Conservation (phyloP, 495 filamentous ascomycete species). For the Talaromyces proteolyticus region DNA sequence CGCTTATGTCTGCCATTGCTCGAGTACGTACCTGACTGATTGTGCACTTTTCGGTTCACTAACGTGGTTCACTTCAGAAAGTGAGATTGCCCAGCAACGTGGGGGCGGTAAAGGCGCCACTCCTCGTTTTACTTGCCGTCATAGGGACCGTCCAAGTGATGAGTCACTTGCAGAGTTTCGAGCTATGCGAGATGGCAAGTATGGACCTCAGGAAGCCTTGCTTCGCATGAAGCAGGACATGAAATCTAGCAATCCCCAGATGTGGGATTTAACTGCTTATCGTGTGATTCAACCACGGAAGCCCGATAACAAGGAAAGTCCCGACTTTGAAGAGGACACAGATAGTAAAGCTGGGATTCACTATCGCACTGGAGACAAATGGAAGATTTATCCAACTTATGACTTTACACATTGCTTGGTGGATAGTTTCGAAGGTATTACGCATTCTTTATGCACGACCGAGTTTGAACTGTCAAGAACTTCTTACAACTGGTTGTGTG, state of each 20-base stretch:
- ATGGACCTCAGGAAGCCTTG: slow-evolving; percentile 80
- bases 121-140: slow-evolving; percentile 68
- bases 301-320: background rate
- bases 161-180: slow-evolving; percentile 78
- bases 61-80: slow-evolving; percentile 26
- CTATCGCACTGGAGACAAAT: slow-evolving; percentile 65
- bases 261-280: slow-evolving; percentile 29
- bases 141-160: slow-evolving; percentile 68
- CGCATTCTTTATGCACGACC: slow-evolving; percentile 84
- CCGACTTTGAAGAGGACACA: too few species aligned
- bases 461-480: slow-evolving; percentile 75
- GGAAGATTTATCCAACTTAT: slow-evolving; percentile 87
- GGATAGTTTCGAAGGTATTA: slow-evolving; percentile 71
- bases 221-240: slow-evolving; percentile 80
- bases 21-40: slow-evolving; percentile 20
- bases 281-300: slow-evolving; percentile 24
- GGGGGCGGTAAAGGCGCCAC: slow-evolving; percentile 66
- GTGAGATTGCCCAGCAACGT: slow-evolving; percentile 76
- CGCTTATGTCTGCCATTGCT: slow-evolving; percentile 76
- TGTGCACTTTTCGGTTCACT: background rate
- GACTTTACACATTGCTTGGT: slow-evolving; percentile 73
- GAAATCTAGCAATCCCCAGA: slow-evolving; percentile 57
- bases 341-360: slow-evolving; percentile 48
- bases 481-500: slow-evolving; percentile 85
- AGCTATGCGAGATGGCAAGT: slow-evolving; percentile 87